Conservation (phyloP, 2,329 filamentous ascomycete genomes). For the Talaromyces sp. region DNA sequence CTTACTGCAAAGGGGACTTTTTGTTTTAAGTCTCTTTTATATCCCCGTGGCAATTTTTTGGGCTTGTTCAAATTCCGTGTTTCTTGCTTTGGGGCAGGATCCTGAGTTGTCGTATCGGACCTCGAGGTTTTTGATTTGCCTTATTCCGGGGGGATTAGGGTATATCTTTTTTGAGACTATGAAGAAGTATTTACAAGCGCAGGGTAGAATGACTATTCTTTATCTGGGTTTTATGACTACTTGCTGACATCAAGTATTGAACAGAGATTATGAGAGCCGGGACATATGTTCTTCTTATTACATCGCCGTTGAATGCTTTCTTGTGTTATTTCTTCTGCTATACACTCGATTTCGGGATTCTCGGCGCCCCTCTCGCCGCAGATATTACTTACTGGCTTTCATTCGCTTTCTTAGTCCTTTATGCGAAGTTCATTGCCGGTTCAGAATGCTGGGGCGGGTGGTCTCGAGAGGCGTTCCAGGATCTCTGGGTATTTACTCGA, state of each 20-base stretch:
- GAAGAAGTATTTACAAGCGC: slow-evolving; percentile 63
- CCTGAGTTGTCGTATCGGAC: slow-evolving; percentile 75
- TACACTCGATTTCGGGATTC: slow-evolving; percentile 68
- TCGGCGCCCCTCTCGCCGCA: slow-evolving; percentile 80
- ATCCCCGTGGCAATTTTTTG: slow-evolving; percentile 72
- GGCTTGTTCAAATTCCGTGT: slow-evolving; percentile 73
- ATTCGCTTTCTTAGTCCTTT: slow-evolving; percentile 74
- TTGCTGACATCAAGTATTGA: not conserved
- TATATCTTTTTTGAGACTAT: slow-evolving; percentile 86
- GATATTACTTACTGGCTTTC: slow-evolving; percentile 85
- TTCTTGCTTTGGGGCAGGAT: slow-evolving; percentile 74
- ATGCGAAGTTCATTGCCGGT: slow-evolving; percentile 70
- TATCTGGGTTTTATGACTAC: too few relatives aligned
- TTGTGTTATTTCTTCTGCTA: slow-evolving; percentile 73
- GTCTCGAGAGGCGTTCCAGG: slow-evolving; percentile 64
- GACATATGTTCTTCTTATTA: slow-evolving; percentile 64
- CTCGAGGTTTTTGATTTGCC: slow-evolving; percentile 69
- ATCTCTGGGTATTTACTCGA: slow-evolving; percentile 71
- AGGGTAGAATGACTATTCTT: too few relatives aligned
- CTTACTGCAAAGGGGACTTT: slow-evolving; percentile 73
- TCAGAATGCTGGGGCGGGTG: slow-evolving; percentile 80
- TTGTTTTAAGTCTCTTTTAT: slow-evolving; percentile 74
- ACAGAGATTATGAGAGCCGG: slow-evolving; percentile 65
- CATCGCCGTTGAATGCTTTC: slow-evolving; percentile 61
- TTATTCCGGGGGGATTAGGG: slow-evolving; percentile 80